Percentiles rank a stretch among this genome's conserved stretches.
phyloP scores from a whole-genome alignment of 2,329 filamentous ascomycete genomes.

The Ophiocordyceps camponoti-floridani region DNA sequence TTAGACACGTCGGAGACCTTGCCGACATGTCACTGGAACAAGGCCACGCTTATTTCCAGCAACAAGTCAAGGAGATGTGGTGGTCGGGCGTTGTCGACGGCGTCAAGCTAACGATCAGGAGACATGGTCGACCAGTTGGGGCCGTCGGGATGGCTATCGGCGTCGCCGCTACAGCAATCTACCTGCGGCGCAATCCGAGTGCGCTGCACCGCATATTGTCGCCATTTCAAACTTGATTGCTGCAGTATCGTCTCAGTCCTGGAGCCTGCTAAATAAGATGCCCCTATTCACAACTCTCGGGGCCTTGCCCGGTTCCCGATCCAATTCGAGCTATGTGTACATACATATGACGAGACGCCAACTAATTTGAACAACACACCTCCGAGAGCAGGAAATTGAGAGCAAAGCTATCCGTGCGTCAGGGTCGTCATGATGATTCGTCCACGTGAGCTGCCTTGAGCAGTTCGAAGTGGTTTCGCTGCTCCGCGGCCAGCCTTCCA shows the following conservation, averaged over 20 bases:
- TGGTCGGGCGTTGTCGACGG: conserved; percentile 34
- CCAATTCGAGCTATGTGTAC: neutral
- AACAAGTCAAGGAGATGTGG: conserved; percentile 55
- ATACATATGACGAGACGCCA: neutral
- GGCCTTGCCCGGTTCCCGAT: neutral
- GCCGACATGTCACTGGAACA: conserved; percentile 41
- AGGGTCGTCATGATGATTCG: conserved; percentile 6
- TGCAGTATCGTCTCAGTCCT: neutral
- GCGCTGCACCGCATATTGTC: conserved; percentile 10
- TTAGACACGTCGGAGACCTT: conserved; percentile 31
- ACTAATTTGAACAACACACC: neutral
- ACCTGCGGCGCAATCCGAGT: conserved; percentile 34
- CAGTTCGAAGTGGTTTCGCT: conserved; percentile 56
- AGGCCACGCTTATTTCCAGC: conserved; percentile 48
- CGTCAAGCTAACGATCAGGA: conserved; percentile 27
- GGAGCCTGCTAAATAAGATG: too few species aligned
- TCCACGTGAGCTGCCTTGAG: conserved; percentile 42
- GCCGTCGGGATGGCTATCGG: conserved; percentile 46
- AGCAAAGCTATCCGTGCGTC: too few species aligned
- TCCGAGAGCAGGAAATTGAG: neutral
- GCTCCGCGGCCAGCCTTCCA: conserved; percentile 57
- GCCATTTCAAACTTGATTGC: conserved; percentile 7
- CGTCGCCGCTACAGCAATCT: conserved; percentile 50
- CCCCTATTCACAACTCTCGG: too few species aligned
- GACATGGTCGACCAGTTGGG: conserved; percentile 46